Conservation (phyloP, 2,329 filamentous ascomycete genomes). For the Cordyceps militaris region DNA sequence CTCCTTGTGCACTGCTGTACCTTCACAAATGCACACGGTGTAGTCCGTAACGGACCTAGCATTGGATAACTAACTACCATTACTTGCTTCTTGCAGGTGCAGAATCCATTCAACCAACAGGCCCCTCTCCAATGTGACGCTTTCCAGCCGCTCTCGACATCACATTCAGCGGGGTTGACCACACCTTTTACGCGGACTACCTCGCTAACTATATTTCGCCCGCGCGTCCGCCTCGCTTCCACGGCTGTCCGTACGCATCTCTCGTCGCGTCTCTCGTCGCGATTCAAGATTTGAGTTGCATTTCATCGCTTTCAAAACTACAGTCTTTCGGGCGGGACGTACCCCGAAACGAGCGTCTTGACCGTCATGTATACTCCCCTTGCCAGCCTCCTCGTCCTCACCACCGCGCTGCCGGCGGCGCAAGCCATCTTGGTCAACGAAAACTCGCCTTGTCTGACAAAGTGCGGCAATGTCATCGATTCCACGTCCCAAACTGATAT, state of each 20-base stretch:
- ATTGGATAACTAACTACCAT: not conserved
- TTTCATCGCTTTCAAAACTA: not conserved
- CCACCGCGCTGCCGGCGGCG: constrained; percentile 17
- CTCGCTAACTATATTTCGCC: not conserved
- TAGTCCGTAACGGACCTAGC: not conserved
- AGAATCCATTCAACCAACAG: constrained; percentile 2
- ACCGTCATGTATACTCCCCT: constrained; percentile 16
- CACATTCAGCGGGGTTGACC: not conserved
- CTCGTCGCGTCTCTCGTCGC: not conserved
- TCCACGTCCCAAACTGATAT: constrained; percentile 40
- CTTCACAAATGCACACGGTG: not conserved
- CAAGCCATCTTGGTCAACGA: constrained; percentile 36
- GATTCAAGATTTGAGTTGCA: not conserved
- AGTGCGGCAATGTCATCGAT: constrained; percentile 48
- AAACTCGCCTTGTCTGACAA: constrained; percentile 41
- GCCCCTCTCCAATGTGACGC: constrained; percentile 5
- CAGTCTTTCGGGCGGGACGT: not conserved
- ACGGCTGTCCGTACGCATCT: not conserved
- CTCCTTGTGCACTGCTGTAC: not conserved
- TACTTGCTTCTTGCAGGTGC: not conserved
- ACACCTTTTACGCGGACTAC: not conserved
- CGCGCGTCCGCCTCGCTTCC: not conserved
- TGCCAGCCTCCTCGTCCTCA: constrained; percentile 17
- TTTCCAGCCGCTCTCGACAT: not conserved
- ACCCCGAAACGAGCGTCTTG: not conserved